Conservation (phyloP, 805 yeast genomes). For the Ogataea pignaliae region DNA sequence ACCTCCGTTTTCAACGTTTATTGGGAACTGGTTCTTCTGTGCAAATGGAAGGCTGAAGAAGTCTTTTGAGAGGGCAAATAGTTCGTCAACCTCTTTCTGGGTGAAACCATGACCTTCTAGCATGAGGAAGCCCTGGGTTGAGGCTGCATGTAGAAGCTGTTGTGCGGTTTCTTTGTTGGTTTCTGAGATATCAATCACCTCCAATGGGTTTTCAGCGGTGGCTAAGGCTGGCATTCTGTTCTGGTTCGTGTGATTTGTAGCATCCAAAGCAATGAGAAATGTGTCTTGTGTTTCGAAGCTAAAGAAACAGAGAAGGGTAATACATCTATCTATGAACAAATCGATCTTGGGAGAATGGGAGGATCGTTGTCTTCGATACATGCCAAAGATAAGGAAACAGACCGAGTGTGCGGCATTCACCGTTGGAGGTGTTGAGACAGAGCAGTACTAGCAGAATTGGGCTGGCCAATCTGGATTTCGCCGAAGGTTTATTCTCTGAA, state of each 20-base stretch:
- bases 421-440: too few relatives aligned
- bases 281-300: too few relatives aligned
- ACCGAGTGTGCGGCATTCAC: too few relatives aligned
- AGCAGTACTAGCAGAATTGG: too few relatives aligned
- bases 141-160: slow-evolving; percentile 47
- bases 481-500: too few relatives aligned
- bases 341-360: too few relatives aligned
- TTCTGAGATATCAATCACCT: slow-evolving; percentile 54
- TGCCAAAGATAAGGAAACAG: too few relatives aligned
- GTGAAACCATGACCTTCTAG: slow-evolving; percentile 47
- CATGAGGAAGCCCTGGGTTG: slow-evolving; percentile 47
- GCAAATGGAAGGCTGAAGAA: slow-evolving; percentile 38
- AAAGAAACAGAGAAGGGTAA: too few relatives aligned
- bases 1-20: slow-evolving; percentile 48
- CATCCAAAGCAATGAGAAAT: too few relatives aligned
- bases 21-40: slow-evolving; percentile 46
- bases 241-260: not conserved
- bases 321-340: too few relatives aligned
- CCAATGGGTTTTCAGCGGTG: slow-evolving; percentile 40
- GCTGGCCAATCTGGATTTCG: too few relatives aligned
- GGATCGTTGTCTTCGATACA: too few relatives aligned
- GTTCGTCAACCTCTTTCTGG: slow-evolving; percentile 35
- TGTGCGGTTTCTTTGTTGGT: slow-evolving; percentile 40
- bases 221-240: slow-evolving; percentile 11
- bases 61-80: slow-evolving; percentile 25